phyloP scores from a whole-genome alignment of 2,329 filamentous ascomycete species.

The Podosphaera aphanis region DNA sequence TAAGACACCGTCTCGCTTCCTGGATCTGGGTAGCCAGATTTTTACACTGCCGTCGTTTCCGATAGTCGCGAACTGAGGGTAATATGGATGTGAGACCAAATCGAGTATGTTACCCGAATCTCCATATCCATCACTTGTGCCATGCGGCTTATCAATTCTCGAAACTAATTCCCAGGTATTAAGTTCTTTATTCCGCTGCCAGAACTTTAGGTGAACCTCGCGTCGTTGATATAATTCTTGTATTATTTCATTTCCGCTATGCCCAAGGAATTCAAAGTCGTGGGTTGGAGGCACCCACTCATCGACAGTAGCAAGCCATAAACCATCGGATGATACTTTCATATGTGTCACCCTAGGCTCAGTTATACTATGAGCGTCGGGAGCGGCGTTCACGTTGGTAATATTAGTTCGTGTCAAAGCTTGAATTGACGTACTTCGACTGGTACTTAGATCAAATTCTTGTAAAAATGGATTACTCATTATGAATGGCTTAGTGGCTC shows the following conservation, averaged over 20 bases:
- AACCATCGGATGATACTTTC: conserved; percentile 54
- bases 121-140: conserved; percentile 25
- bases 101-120: conserved; percentile 39
- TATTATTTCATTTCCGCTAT: conserved; percentile 18
- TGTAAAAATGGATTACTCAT: conserved; percentile 46
- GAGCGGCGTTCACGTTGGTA: conserved; percentile 55
- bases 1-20: conserved; percentile 43
- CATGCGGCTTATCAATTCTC: conserved; percentile 65
- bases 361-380: conserved; percentile 44
- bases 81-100: conserved; percentile 44
- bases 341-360: conserved; percentile 61
- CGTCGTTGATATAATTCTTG: conserved; percentile 27
- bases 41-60: conserved; percentile 59
- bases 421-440: conserved; percentile 63
- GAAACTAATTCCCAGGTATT: conserved; percentile 52
- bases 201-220: conserved; percentile 79
- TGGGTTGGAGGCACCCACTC: conserved; percentile 58
- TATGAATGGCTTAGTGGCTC: conserved; percentile 25
- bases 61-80: conserved; percentile 57
- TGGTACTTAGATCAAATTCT: conserved; percentile 61
- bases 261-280: conserved; percentile 38
- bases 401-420: conserved; percentile 72
- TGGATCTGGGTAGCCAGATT: conserved; percentile 56
- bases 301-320: conserved; percentile 80
- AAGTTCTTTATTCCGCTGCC: conserved; percentile 39